phyloP scores from a whole-genome alignment of 495 filamentous ascomycete species.

The Beverwykella pulmonaria region DNA sequence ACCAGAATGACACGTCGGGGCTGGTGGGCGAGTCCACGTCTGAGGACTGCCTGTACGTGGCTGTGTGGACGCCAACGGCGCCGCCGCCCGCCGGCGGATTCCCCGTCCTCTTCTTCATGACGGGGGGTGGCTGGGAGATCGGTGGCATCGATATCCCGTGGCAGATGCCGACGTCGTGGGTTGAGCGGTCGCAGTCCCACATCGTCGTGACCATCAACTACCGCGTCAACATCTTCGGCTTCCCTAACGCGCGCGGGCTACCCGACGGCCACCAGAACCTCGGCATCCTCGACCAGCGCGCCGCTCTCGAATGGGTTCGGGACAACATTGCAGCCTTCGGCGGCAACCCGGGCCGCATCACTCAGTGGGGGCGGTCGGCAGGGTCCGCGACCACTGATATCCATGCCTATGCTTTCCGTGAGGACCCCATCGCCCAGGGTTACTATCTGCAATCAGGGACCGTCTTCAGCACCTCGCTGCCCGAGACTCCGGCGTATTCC shows the following conservation, averaged over 20 bases:
- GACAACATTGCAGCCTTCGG: slow-evolving; percentile 31
- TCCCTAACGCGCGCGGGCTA: neutral
- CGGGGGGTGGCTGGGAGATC: slow-evolving; percentile 28
- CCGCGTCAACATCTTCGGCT: slow-evolving; percentile 28
- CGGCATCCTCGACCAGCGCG: no score
- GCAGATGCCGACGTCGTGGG: slow-evolving; percentile 54
- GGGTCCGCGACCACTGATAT: slow-evolving; percentile 65
- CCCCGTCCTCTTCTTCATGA: slow-evolving; percentile 45
- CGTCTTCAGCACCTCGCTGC: neutral
- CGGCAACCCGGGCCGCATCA: slow-evolving; percentile 18
- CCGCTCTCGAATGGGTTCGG: no score
- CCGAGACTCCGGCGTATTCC: slow-evolving; percentile 1
- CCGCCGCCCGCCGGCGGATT: slow-evolving; percentile 42
- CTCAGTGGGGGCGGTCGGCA: slow-evolving; percentile 29
- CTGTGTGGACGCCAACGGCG: slow-evolving; percentile 46
- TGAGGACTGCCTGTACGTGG: slow-evolving; percentile 49
- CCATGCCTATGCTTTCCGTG: slow-evolving; percentile 47
- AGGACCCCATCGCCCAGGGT: slow-evolving; percentile 55
- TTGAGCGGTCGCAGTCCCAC: slow-evolving; percentile 48
- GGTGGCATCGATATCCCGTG: slow-evolving; percentile 4
- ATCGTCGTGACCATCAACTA: slow-evolving; percentile 35
- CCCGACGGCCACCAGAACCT: no score
- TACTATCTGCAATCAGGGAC: slow-evolving; percentile 66
- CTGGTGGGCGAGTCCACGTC: slow-evolving; percentile 43
- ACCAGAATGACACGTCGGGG: slow-evolving; percentile 42